Base-by-base conservation (phyloP, 352 stramenopile genomes). In the Phytophthora sp. region DNA sequence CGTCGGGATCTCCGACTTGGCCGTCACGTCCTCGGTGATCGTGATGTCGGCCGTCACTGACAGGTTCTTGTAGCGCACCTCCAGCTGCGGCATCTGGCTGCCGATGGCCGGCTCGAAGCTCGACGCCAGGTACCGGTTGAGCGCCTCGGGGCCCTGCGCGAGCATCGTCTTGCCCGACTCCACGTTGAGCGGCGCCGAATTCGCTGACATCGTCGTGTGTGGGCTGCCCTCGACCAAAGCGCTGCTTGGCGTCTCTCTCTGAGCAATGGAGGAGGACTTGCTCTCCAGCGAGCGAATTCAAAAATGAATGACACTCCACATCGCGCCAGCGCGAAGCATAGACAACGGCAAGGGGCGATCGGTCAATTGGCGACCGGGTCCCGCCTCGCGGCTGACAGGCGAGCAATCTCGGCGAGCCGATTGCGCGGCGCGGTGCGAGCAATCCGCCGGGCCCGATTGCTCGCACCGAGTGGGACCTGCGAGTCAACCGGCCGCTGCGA, bases 51-150 rank as follows among this genome's bases (percentile, higher is more conserved):
- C 76, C 34, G 64, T 60, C 49, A 82, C 39, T 13, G 68, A 75
- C 34, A 87, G 45, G 48, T 87, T 56, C n/a, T 78, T 53, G 51
- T 82, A 81, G 35, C 74, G 77, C 46, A 87, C 66, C 49, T 84
- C 77, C 52, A 82, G 53, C 60, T 83, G 72, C 11, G 77, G 74
- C 55, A 87, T 70, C 11, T 57, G 56, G 15, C 62, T 69, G 27
- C 73, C 74, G 8, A 80, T 44, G 12, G 74, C 41, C 4, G 53
- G 43, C 44, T 86, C 67, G 7, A 82, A 44, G 32, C 64, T 74
- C 43, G 55, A 35, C 2, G 71, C 66, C 13, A 79, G 3, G 32
- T 30, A 54, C 2, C 26, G 38, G 39, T 77, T 65, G 15, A 77
- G 54, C 18, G 46, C 52, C 32, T 73, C 68, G 0, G 66, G 61